A percentile compares a stretch with the other conserved stretches of the same genome.
Conservation (phyloP, 805 yeast genomes). For the Cyberlindnera euphorbiae region DNA sequence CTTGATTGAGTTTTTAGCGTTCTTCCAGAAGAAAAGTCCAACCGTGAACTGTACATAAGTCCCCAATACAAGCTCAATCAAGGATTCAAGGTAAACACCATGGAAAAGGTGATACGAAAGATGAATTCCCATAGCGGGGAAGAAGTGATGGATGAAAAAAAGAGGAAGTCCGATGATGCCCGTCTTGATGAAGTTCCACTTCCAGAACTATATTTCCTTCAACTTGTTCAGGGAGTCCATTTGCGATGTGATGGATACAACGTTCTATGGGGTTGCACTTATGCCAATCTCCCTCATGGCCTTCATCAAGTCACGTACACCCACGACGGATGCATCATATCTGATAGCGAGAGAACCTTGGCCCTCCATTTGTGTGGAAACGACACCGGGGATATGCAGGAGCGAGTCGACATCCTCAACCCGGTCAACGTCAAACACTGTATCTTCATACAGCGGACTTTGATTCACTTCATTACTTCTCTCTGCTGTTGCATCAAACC, state of each 20-base stretch:
- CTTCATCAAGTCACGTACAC: conserved; percentile 60
- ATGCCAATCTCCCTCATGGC: conserved; percentile 48
- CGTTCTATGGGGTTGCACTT: conserved; percentile 42
- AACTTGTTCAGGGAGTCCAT: conserved; percentile 60
- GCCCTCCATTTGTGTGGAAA: conserved; percentile 27
- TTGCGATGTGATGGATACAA: conserved; percentile 61
- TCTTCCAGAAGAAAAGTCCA: conserved; percentile 64
- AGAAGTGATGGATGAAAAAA: conserved; percentile 41
- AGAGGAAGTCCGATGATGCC: conserved; percentile 61
- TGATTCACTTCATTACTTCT: conserved; percentile 5
- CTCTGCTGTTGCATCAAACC: conserved; percentile 51
- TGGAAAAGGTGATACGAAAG: conserved; percentile 31
- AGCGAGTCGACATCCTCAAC: conserved; percentile 46
- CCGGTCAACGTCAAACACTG: conserved; percentile 29
- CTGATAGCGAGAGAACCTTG: conserved; percentile 29
- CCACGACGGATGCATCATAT: conserved; percentile 48
- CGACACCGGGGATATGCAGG: conserved; percentile 6
- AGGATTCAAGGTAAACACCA: conserved; percentile 63
- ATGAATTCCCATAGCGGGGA: conserved; percentile 34
- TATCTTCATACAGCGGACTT: conserved; percentile 4
- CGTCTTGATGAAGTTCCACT: conserved; percentile 45
- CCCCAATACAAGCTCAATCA: conserved; percentile 54
- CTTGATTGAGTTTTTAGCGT: conserved; percentile 58
- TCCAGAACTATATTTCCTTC: conserved; percentile 74
- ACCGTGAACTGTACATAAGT: conserved; percentile 54